Percentiles rank a stretch among this genome's conserved stretches.
Conservation (phyloP, 129 eudicot genomes). For the Glebionis coronaria region DNA sequence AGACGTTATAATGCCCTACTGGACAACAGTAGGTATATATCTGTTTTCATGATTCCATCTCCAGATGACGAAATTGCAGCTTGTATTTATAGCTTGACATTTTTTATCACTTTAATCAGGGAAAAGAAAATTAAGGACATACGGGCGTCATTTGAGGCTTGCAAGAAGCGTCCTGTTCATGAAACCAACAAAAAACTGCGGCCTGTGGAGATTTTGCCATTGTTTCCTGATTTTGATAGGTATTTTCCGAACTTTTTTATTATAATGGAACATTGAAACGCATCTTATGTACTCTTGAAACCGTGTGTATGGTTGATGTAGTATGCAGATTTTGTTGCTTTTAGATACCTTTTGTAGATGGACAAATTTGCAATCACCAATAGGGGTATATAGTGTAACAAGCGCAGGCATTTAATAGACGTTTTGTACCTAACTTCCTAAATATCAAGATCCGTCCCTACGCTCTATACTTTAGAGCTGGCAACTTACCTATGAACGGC, state of each 20-base stretch:
- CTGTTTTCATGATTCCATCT: slow-evolving; percentile 2
- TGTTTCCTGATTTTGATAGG: slow-evolving; percentile 90
- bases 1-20: slow-evolving; percentile 46
- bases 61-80: background rate
- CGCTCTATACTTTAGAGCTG: background rate
- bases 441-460: background rate
- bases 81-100: background rate
- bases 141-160: slow-evolving; percentile 83
- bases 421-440: background rate
- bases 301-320: background rate
- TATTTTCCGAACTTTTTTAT: slow-evolving; percentile 20
- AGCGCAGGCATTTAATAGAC: background rate
- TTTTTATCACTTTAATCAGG: slow-evolving; percentile 38
- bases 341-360: background rate
- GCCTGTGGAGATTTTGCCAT: slow-evolving; percentile 75
- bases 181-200: slow-evolving; percentile 64
- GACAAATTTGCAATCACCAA: background rate
- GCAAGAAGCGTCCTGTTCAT: slow-evolving; percentile 80
- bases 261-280: background rate
- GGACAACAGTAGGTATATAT: slow-evolving; percentile 64
- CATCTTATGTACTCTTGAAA: background rate
- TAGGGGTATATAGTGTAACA: too few species aligned
- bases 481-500: background rate
- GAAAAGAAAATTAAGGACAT: slow-evolving; percentile 80
- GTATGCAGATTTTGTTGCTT: background rate